Evolutionary conservation across 306 rosid species (phyloP).

Genomic region (Gynostemma pentaphyllum): DNA sequence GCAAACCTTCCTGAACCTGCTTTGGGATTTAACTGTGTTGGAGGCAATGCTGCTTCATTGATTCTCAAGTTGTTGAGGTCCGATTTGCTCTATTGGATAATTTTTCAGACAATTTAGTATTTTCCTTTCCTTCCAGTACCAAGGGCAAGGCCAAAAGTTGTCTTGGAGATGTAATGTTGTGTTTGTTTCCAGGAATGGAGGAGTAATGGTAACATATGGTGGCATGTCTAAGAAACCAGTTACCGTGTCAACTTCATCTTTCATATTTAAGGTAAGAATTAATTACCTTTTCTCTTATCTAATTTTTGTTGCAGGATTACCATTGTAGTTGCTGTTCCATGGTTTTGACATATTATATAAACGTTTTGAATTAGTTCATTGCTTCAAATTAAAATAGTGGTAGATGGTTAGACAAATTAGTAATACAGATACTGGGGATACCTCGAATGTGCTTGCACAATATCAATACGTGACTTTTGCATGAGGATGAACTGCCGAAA

Average conservation of each 20-base stretch:
- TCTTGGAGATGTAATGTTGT: neutral
- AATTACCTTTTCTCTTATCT: neutral
- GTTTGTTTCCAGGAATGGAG: conserved; percentile 46
- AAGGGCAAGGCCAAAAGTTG: neutral
- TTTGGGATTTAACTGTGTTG: conserved; percentile 85
- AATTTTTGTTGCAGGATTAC: neutral
- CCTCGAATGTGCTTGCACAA: neutral
- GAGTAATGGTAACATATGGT: conserved; percentile 91
- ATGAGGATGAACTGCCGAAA: neutral
- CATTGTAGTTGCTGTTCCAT: conserved; percentile 1
- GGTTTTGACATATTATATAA: neutral
- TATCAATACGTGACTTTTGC: neutral
- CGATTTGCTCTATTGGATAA: neutral
- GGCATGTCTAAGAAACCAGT: conserved; percentile 95
- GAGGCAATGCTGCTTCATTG: conserved; percentile 85
- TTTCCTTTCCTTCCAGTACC: conserved; percentile 4
- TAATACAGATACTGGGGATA: neutral
- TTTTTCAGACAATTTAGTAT: neutral
- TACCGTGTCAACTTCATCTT: conserved; percentile 68
- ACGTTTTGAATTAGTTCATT: neutral
- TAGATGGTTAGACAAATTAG: neutral
- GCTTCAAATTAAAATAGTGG: neutral
- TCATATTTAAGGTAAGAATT: conserved; percentile 68
- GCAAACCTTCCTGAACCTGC: conserved; percentile 60
- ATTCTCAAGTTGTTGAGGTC: conserved; percentile 88